Percentiles rank a stretch among this genome's conserved stretches.
These are phyloP conservation scores for Quercus variabilis DNA, from an alignment of 306 rosid genomes.

Conservation along the genomic window DNA sequence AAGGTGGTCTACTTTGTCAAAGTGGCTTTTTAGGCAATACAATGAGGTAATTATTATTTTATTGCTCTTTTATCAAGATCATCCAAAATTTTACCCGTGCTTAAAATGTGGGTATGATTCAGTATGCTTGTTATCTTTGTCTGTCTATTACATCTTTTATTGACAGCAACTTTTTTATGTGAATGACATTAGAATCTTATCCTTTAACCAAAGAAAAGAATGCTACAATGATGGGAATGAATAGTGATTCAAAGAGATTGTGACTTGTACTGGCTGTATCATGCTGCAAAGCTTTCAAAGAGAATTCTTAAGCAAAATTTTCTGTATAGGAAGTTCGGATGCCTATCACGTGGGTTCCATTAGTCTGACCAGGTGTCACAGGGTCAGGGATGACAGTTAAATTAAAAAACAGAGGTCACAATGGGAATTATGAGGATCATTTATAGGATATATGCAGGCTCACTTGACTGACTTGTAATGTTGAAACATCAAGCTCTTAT, in stretches of 20 bases:
- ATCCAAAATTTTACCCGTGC: neutral
- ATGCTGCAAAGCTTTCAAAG: neutral
- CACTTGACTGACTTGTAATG: neutral
- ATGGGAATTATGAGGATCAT: neutral
- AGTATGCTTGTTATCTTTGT: neutral
- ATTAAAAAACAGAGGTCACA: neutral
- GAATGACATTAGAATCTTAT: no score
- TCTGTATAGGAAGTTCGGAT: neutral
- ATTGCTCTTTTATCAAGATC: neutral
- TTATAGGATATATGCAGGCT: neutral
- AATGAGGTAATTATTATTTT: slow-evolving; percentile 64
- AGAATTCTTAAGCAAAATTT: neutral
- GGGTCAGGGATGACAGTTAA: neutral
- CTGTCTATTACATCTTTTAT: neutral
- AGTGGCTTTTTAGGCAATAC: slow-evolving; percentile 88
- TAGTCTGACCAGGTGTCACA: neutral
- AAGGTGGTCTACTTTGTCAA: slow-evolving; percentile 96
- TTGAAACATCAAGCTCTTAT: no score
- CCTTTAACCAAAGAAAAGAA: neutral
- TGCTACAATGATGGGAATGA: neutral
- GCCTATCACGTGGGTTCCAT: neutral
- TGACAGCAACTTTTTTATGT: no score
- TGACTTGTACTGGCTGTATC: neutral
- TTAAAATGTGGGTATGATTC: neutral
- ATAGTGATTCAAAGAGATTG: neutral